Percentiles rank a stretch among this genome's conserved stretches.
Evolutionary conservation across 352 stramenopile genomes (phyloP).

Genomic region (Hyaloperonospora arabidopsidis): DNA sequence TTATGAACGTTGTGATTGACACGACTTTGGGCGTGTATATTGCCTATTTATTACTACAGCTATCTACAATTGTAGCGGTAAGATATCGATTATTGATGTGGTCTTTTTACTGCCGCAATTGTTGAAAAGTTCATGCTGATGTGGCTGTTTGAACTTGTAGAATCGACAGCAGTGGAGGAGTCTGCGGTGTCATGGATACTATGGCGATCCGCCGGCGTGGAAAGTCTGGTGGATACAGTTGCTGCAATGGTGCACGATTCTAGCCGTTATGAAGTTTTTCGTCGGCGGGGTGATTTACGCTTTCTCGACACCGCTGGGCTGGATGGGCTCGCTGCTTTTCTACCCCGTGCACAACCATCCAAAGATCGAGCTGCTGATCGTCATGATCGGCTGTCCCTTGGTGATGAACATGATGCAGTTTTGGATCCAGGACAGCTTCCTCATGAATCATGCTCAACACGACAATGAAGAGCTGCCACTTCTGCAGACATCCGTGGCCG

Average conservation of each 20-base stretch:
- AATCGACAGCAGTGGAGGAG: slow-evolving; percentile 47
- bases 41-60: slow-evolving; percentile 63
- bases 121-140: slow-evolving; percentile 6
- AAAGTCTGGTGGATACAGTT: slow-evolving; percentile 57
- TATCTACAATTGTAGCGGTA: slow-evolving; percentile 52
- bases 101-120: background rate
- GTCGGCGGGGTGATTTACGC: slow-evolving; percentile 53
- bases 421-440: slow-evolving; percentile 78
- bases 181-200: slow-evolving; percentile 55
- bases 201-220: slow-evolving; percentile 60
- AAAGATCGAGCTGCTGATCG: slow-evolving; percentile 71
- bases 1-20: slow-evolving; percentile 83
- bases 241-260: slow-evolving; percentile 54
- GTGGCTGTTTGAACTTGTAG: slow-evolving; percentile 13
- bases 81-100: slow-evolving; percentile 1
- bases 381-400: slow-evolving; percentile 79
- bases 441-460: slow-evolving; percentile 45
- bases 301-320: slow-evolving; percentile 48
- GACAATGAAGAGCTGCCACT: slow-evolving; percentile 31
- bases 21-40: slow-evolving; percentile 78
- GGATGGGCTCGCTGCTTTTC: slow-evolving; percentile 60
- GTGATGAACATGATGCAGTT: slow-evolving; percentile 85
- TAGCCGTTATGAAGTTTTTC: slow-evolving; percentile 63
- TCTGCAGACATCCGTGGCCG: slow-evolving; percentile 10
- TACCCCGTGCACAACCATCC: slow-evolving; percentile 60